Conservation (phyloP, 495 filamentous ascomycete genomes). For the Penicillium simplicissimum region DNA sequence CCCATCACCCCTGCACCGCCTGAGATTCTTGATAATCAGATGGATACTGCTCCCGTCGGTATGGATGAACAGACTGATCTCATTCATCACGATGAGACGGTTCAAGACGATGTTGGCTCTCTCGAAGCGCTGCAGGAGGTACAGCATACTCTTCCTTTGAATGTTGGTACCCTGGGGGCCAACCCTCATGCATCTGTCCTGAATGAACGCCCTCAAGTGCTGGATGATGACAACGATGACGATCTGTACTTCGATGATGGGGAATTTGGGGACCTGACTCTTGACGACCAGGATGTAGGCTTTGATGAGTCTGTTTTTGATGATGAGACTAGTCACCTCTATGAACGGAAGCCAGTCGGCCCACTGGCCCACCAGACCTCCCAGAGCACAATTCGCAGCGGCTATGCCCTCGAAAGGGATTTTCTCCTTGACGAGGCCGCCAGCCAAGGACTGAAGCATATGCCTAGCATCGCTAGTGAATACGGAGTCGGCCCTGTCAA, state of each 20-base stretch:
- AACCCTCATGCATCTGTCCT: conserved; percentile 3
- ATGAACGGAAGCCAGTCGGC: conserved; percentile 37
- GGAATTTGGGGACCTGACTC: conserved; percentile 57
- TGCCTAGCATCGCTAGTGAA: conserved; percentile 47
- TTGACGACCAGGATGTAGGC: conserved; percentile 51
- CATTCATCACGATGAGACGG: neutral
- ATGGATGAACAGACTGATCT: neutral
- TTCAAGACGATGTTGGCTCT: neutral
- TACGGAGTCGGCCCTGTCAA: conserved; percentile 28
- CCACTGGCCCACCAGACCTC: conserved; percentile 16
- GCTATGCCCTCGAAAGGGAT: conserved; percentile 17
- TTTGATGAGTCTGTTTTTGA: conserved; percentile 85
- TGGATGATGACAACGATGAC: conserved; percentile 63
- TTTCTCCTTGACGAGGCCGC: conserved; percentile 20
- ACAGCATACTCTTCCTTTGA: neutral
- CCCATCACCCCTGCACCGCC: conserved; percentile 31
- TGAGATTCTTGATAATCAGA: conserved; percentile 11
- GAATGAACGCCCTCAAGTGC: conserved; percentile 9
- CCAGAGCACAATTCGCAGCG: conserved; percentile 6
- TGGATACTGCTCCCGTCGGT: neutral
- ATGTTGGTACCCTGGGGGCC: neutral
- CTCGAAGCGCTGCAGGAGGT: neutral
- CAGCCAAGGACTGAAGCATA: conserved; percentile 34
- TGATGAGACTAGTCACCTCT: conserved; percentile 56
- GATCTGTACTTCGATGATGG: conserved; percentile 86